These are phyloP conservation scores for Phialophora chinensis DNA, from an alignment of 2,329 filamentous ascomycete genomes.

Conservation along the genomic window DNA sequence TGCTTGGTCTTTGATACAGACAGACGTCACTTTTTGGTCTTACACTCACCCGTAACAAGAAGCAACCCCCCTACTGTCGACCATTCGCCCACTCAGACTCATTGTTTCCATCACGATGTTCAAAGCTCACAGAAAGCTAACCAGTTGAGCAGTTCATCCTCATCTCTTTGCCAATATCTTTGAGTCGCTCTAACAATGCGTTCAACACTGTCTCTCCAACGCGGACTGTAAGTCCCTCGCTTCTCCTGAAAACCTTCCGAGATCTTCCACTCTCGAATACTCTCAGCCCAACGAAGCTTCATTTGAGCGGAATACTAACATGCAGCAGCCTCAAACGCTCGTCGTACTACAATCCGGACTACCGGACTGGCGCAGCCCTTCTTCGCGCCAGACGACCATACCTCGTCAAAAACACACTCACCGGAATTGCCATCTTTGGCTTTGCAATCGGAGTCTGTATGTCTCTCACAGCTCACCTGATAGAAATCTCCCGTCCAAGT, in stretches of 20 bases:
- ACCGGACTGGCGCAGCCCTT: conserved; percentile 84
- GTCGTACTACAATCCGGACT: conserved; percentile 90
- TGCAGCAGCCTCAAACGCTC: conserved; percentile 59
- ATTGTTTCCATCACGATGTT: background rate
- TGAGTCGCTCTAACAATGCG: background rate
- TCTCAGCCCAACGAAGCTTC: background rate
- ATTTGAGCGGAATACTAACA: background rate
- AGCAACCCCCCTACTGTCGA: background rate
- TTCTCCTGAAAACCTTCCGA: background rate
- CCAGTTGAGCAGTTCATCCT: background rate
- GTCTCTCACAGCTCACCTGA: conserved; percentile 47
- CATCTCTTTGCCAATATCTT: background rate
- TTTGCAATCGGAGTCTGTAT: conserved; percentile 87
- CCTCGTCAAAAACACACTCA: conserved; percentile 84
- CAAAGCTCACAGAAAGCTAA: background rate
- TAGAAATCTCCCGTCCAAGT: background rate
- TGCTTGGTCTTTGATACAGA: background rate
- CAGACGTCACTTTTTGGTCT: background rate
- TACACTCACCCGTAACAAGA: background rate
- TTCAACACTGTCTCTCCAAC: conserved; percentile 1
- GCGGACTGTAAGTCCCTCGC: conserved; percentile 5
- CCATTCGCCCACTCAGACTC: background rate
- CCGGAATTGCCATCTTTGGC: conserved; percentile 74
- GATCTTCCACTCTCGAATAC: background rate
- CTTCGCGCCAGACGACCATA: conserved; percentile 92